Conservation (phyloP, 768 basidiomycete species). For the Suillus fuscotomentosus region DNA sequence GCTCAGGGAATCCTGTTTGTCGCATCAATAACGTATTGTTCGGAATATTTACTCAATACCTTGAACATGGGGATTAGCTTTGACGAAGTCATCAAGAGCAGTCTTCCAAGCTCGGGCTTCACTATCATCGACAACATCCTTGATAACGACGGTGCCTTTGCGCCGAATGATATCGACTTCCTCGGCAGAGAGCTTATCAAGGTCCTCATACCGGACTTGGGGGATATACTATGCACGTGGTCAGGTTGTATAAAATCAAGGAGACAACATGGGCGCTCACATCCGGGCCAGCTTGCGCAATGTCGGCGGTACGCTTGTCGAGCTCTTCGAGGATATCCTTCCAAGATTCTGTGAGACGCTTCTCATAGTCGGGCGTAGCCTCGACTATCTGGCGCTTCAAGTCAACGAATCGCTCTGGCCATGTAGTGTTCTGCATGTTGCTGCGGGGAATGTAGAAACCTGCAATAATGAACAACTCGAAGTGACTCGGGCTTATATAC, state of each 20-base stretch:
- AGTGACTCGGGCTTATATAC: background rate
- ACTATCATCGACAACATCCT: constrained; percentile 54
- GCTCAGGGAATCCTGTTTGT: constrained; percentile 45
- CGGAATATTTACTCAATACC: constrained; percentile 34
- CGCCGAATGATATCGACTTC: constrained; percentile 49
- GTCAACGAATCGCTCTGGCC: constrained; percentile 47
- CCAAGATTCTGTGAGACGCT: constrained; percentile 54
- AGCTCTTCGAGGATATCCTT: constrained; percentile 55
- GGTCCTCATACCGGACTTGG: constrained; percentile 56
- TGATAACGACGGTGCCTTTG: constrained; percentile 63
- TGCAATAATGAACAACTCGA: background rate
- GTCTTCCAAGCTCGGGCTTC: constrained; percentile 60
- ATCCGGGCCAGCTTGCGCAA: constrained; percentile 46
- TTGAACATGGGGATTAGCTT: constrained; percentile 52
- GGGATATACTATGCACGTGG: constrained; percentile 51
- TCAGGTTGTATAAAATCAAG: background rate
- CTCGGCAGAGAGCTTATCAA: constrained; percentile 45
- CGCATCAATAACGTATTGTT: background rate
- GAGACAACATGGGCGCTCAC: constrained; percentile 33
- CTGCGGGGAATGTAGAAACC: background rate
- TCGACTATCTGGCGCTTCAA: constrained; percentile 58
- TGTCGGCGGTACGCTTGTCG: constrained; percentile 41
- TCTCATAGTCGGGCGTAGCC: constrained; percentile 40
- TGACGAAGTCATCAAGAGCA: constrained; percentile 53
- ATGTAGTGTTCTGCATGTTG: constrained; percentile 10